Base-by-base conservation (phyloP, 2,329 filamentous ascomycete genomes). In the Cladosporium sp. region DNA sequence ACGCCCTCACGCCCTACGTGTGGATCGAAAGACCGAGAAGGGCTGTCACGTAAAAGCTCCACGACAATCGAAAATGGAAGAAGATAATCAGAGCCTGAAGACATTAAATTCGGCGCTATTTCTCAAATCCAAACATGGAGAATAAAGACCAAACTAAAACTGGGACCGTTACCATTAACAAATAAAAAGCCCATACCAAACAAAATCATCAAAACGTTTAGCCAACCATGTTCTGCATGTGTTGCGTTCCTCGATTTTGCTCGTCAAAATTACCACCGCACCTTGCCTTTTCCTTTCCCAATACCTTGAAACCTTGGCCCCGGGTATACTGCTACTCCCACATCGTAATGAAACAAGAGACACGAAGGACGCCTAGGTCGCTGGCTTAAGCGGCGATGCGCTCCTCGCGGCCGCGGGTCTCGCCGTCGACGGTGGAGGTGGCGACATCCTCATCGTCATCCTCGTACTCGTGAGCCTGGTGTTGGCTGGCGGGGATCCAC, bases 401-500 rank as follows among this genome's bases (percentile, higher is more conserved):
- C 54, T 76, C 74, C 57, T 76, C 74, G 12, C 74, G 70, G 19
- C 74, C 74, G 42, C 74, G 68, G 44, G 66, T 64, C 57, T 73
- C 70, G 54, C 67, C 70, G 34, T 64, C 65, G 43, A 62, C 64
- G 45, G 70, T 62, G 34, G 66, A 70, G 37, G 67, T 70, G 12
- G 84, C 82, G 17, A 84, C 82, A 11, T 84, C 82, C 8, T 84
- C 82, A 15, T 85, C 83, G 2, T 87, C 84, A 12, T 84, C 82
- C 24, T 82, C 79, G 51, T 80, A 78, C 50, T 82, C 73, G 17
- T 77, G 76, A 20, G 76, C 76, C 61, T 80, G 76, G 64, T 88
- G 85, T 67, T 83, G 76, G 54, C 81, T 80, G 12, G 87, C 88
- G 6, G 86, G 85, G 30, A 91, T 83, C 92, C 92, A 96, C 24